Evolutionary conservation across 208 protist genomes (phyloP).

Genomic region (Lotmaria passim): DNA sequence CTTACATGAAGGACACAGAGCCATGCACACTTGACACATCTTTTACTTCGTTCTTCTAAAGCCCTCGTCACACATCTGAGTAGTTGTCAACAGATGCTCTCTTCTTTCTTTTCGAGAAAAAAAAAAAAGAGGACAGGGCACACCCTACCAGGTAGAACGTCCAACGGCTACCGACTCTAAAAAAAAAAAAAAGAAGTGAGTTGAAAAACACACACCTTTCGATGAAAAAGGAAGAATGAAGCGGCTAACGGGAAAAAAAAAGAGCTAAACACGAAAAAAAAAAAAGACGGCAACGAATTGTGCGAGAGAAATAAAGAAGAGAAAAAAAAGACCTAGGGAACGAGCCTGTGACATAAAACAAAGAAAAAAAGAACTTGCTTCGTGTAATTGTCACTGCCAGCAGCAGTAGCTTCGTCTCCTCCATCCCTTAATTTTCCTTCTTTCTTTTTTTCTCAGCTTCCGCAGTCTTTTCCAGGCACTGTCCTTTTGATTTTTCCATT

Average conservation of each 20-base stretch:
- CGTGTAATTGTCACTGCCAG: too few relatives aligned
- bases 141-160: neutral
- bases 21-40: neutral
- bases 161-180: neutral
- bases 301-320: neutral
- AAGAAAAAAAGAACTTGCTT: constrained; percentile 2
- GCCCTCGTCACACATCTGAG: neutral
- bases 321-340: neutral
- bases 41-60: neutral
- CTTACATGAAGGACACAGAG: constrained; percentile 3
- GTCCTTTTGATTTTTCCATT: neutral
- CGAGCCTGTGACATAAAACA: neutral
- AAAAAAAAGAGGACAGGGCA: constrained; percentile 16
- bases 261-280: neutral
- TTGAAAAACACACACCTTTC: constrained; percentile 28
- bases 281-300: neutral
- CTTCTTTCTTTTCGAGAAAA: neutral
- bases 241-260: neutral
- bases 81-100: too few relatives aligned
- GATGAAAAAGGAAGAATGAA: constrained; percentile 10
- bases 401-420: neutral
- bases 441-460: neutral
- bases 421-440: neutral
- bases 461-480: too few relatives aligned
- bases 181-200: constrained; percentile 23